Evolutionary conservation across 2,329 filamentous ascomycete species (phyloP).

Genomic region (Triangularia verruculosa): DNA sequence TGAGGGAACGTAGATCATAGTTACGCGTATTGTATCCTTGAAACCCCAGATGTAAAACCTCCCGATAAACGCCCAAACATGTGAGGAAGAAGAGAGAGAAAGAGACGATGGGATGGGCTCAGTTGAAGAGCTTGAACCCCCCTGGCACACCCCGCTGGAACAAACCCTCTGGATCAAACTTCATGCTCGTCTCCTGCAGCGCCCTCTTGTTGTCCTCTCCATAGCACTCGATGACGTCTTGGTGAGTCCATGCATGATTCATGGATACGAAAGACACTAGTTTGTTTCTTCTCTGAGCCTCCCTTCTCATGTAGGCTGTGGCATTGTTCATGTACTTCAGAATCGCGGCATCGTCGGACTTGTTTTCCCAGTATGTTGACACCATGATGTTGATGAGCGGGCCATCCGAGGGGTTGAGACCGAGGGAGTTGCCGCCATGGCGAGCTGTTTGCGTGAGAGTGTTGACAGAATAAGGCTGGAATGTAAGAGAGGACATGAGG

Average conservation of each 20-base stretch:
- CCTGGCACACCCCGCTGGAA: conserved; percentile 21
- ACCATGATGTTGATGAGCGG: conserved; percentile 23
- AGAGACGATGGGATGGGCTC: not conserved
- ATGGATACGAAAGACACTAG: conserved; percentile 23
- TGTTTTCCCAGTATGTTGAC: conserved; percentile 21
- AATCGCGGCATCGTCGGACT: conserved; percentile 22
- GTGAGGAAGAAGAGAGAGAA: not conserved
- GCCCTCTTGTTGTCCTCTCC: conserved; percentile 7
- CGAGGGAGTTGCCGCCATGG: conserved; percentile 24
- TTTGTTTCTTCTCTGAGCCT: conserved; percentile 18
- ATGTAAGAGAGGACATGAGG: conserved; percentile 21
- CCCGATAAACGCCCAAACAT: not conserved
- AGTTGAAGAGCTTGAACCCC: conserved; percentile 17
- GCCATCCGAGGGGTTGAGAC: conserved; percentile 20
- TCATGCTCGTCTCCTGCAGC: conserved; percentile 19
- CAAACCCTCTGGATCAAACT: conserved; percentile 18
- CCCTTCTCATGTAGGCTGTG: conserved; percentile 18
- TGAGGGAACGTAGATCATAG: not conserved
- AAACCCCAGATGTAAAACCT: not conserved
- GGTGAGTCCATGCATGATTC: conserved; percentile 26
- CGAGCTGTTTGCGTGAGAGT: conserved; percentile 15
- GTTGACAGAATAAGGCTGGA: conserved; percentile 25
- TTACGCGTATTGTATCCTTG: not conserved
- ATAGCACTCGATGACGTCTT: conserved; percentile 26
- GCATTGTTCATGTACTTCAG: conserved; percentile 8